Evolutionary conservation across 225 moss, liverwort and hornwort species (phyloP), one percentile per base, ranked within the genome.

Genomic region (Pseudoscleropodium purum): DNA sequence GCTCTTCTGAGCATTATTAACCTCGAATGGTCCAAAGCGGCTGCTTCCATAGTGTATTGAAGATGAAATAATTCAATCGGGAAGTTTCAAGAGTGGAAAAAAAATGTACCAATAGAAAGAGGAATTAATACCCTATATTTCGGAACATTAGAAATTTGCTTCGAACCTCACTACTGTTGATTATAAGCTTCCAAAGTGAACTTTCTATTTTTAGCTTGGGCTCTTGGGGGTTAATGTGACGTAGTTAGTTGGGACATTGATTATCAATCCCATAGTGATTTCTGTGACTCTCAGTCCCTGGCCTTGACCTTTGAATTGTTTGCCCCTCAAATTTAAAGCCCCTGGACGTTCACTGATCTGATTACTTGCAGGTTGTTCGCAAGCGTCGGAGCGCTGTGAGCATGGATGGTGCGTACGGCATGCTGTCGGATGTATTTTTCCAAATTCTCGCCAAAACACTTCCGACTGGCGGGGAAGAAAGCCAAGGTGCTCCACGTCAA

Each of bases 341-440:
- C 17, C 63, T 65, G 77, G 75, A 81, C 69, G 5, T 65, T 85
- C 33, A 23, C 41, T 74, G 54, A 76, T 37, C 34, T 87, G 57
- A 63, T 84, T 70, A 54, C 79, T 84, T 84, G 77, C 90, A 97
- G 91, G 96, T 97, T 79, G 93, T 96, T 81, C 93, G 95, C 80
- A 95, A 92, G 91, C 95, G 97, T 63, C 93, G 97, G 64, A 97
- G 96, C 88, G 97, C 96, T 85, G 92, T 95, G 92, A 95, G 95
- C 90, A 96, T 97, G 95, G 95, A 96, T 82, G 91, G 93, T 45
- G 64, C 88, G 59, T 94, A 90, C 74, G 97, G 95, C 78, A 95
- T 97, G 94, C 91, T 91, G 69, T 85, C 85, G 51, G 95, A 97
- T 75, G 91, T 94, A 12, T 97, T 96, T 81, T 97, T 93, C 60